Percentiles rank a stretch among this genome's conserved stretches.
These are phyloP conservation scores for Alisma plantagoaquatica DNA, from an alignment of 106 monocot species.

Conservation along the genomic window DNA sequence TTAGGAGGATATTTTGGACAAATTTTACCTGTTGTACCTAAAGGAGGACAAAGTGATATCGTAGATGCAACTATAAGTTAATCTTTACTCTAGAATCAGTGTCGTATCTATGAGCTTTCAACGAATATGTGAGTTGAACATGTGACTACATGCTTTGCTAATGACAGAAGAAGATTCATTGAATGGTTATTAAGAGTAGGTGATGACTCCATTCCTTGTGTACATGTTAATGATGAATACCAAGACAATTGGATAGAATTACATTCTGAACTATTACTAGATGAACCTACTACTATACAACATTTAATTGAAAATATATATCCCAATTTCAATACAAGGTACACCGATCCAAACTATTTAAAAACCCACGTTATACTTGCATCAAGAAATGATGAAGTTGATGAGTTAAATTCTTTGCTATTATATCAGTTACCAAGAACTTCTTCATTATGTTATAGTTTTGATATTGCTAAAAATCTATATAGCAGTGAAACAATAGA, in stretches of 20 bases:
- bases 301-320: slow-evolving; percentile 6
- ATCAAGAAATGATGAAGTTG: slow-evolving; percentile 12
- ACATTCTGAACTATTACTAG: not conserved
- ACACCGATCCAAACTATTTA: not conserved
- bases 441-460: slow-evolving; percentile 9
- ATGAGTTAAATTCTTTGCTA: slow-evolving; percentile 5
- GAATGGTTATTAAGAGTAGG: slow-evolving; percentile 15
- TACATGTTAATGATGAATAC: not conserved
- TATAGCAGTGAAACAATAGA: not conserved
- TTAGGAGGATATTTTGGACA: slow-evolving; percentile 22
- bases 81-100: slow-evolving; percentile 2
- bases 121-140: too few relatives aligned
- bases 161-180: slow-evolving; percentile 3
- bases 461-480: not conserved
- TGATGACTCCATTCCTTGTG: slow-evolving; percentile 2
- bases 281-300: not conserved
- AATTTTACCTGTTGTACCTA: slow-evolving; percentile 10
- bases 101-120: not conserved
- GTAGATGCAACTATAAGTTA: not conserved
- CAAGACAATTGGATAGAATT: slow-evolving; percentile 4
- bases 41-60: slow-evolving; percentile 2
- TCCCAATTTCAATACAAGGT: not conserved
- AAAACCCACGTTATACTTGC: slow-evolving; percentile 5
- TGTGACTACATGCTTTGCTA: too few relatives aligned
- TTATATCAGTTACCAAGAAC: not conserved